phyloP scores from a whole-genome alignment of 495 filamentous ascomycete species.

The Aspergillus leporis region DNA sequence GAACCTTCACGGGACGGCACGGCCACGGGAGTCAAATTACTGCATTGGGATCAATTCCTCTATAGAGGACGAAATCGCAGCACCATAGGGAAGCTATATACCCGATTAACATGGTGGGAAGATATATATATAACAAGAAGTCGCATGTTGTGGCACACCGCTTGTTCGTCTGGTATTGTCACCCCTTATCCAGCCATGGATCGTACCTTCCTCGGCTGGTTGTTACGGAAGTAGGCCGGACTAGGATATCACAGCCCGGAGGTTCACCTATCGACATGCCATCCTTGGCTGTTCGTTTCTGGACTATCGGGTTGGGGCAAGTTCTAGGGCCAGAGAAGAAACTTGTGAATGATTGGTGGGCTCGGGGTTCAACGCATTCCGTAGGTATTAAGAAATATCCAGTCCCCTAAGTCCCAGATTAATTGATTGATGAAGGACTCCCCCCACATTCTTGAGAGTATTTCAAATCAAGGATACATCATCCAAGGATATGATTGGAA shows the following conservation, averaged over 20 bases:
- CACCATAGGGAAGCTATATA: neutral
- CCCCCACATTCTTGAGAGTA: constrained; percentile 4
- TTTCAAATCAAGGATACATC: constrained; percentile 1
- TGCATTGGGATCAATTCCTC: constrained; percentile 2
- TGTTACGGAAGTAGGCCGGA: neutral
- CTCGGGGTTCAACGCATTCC: neutral
- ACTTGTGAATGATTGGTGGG: neutral
- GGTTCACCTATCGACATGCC: neutral
- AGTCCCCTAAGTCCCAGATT: constrained; percentile 2
- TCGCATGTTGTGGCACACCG: neutral
- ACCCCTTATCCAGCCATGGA: neutral
- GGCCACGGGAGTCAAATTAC: constrained; percentile 27
- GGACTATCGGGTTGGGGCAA: neutral
- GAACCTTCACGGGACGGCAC: constrained; percentile 53
- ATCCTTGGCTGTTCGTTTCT: neutral
- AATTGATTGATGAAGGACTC: neutral
- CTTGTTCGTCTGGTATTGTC: neutral
- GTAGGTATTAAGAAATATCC: neutral
- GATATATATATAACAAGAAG: neutral
- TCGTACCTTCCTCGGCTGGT: neutral
- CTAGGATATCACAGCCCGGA: neutral
- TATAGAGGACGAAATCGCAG: neutral
- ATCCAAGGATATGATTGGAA: neutral
- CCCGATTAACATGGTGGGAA: neutral
- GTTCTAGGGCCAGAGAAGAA: neutral